Conservation (phyloP, 2,329 filamentous ascomycete species). For the Cytospora paraplurivora region DNA sequence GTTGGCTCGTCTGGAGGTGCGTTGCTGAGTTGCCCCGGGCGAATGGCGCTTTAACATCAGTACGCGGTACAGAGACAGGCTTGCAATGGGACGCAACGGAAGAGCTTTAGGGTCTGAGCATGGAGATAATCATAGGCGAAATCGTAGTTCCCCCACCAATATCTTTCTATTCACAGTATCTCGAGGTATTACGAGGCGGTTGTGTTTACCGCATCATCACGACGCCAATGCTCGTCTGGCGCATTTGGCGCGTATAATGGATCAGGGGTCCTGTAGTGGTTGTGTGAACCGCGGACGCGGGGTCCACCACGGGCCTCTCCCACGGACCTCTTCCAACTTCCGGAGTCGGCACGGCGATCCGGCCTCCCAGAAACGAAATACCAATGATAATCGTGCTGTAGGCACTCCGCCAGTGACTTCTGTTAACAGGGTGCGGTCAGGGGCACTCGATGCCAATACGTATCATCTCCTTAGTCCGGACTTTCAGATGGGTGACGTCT, state of each 20-base stretch:
- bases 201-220: conserved; percentile 7
- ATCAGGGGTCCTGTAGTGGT: conserved; percentile 14
- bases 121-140: neutral
- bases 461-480: no score
- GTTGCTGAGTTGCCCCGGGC: conserved; percentile 8
- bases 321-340: neutral
- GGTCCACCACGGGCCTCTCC: neutral
- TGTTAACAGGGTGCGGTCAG: no score
- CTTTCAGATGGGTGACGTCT: no score
- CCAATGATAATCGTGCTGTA: no score
- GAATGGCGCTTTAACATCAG: conserved; percentile 13
- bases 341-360: neutral
- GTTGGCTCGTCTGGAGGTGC: conserved; percentile 12
- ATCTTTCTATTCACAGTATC: conserved; percentile 8
- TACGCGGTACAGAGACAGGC: neutral
- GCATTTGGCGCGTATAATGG: conserved; percentile 18
- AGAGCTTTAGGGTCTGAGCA: neutral
- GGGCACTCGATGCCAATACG: no score
- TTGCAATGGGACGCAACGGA: neutral
- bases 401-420: no score
- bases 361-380: neutral
- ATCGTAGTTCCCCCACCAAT: neutral
- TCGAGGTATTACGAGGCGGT: conserved; percentile 7
- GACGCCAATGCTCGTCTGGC: conserved; percentile 18
- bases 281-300: conserved; percentile 23